phyloP scores from a whole-genome alignment of 371 early-diverging fungal genomes.

The Rhizomucor pusillus region DNA sequence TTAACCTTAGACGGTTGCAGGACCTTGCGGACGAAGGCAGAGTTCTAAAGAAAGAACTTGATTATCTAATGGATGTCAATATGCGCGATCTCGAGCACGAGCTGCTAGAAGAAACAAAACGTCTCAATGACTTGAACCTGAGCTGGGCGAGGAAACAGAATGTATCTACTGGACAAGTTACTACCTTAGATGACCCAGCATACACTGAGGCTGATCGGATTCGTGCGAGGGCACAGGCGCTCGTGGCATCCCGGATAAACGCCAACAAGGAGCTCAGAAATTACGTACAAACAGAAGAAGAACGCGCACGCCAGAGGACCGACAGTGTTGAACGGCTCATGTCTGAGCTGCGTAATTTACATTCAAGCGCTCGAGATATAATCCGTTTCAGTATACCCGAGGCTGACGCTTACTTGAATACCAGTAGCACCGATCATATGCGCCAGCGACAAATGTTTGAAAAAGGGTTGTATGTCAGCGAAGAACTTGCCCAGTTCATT shows the following conservation, averaged over 20 bases:
- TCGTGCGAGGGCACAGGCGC: conserved; percentile 34
- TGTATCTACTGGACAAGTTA: too few species aligned
- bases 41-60: conserved; percentile 30
- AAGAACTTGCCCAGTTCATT: conserved; percentile 35
- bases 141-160: neutral
- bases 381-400: too few species aligned
- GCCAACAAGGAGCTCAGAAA: conserved; percentile 2
- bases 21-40: conserved; percentile 29
- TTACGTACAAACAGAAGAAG: conserved; percentile 1
- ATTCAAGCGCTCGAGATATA: too few species aligned
- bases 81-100: conserved; percentile 18
- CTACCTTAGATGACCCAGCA: too few species aligned
- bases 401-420: too few species aligned
- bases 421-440: conserved; percentile 3
- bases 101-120: conserved; percentile 22
- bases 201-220: conserved; percentile 29
- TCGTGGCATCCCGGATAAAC: conserved; percentile 32
- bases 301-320: neutral
- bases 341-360: too few species aligned
- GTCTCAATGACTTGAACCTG: conserved; percentile 5
- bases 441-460: conserved; percentile 46
- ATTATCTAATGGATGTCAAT: conserved; percentile 28
- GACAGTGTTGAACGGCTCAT: too few species aligned
- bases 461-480: conserved; percentile 35
- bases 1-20: conserved; percentile 30